Evolutionary conservation across 257 asterid species (phyloP).

Genomic region (Jacaranda mimosifolia): DNA sequence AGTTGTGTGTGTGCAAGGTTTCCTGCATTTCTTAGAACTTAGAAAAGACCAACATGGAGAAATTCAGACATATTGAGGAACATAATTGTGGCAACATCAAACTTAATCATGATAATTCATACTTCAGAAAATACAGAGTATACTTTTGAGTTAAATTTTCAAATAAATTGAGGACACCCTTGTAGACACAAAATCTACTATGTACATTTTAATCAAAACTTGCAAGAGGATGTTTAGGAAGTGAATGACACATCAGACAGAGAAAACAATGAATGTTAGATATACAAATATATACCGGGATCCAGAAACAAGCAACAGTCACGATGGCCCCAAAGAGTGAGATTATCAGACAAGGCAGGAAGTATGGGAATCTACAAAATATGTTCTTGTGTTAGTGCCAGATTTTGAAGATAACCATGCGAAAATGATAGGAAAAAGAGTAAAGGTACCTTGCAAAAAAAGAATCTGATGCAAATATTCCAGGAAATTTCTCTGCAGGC

Average conservation of each 20-base stretch:
- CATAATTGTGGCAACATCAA: neutral
- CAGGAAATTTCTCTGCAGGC: slow-evolving; percentile 89
- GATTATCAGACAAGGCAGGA: slow-evolving; percentile 73
- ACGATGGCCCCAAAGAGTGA: slow-evolving; percentile 63
- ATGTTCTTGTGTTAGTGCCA: slow-evolving; percentile 13
- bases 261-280: slow-evolving; percentile 14
- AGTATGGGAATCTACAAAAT: slow-evolving; percentile 74
- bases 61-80: slow-evolving; percentile 13
- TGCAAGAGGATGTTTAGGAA: neutral
- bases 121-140: neutral
- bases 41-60: slow-evolving; percentile 12
- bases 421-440: neutral
- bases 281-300: slow-evolving; percentile 66
- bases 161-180: neutral
- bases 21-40: slow-evolving; percentile 56
- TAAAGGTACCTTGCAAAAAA: slow-evolving; percentile 65
- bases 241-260: neutral
- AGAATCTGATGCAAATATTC: slow-evolving; percentile 62
- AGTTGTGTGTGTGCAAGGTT: slow-evolving; percentile 63
- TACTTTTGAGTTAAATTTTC: neutral
- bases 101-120: neutral
- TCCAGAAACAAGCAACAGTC: slow-evolving; percentile 62
- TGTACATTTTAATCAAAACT: neutral
- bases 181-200: neutral
- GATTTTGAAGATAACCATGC: neutral